Conservation (phyloP, 2,329 filamentous ascomycete genomes). For the Chaetomium globosum region DNA sequence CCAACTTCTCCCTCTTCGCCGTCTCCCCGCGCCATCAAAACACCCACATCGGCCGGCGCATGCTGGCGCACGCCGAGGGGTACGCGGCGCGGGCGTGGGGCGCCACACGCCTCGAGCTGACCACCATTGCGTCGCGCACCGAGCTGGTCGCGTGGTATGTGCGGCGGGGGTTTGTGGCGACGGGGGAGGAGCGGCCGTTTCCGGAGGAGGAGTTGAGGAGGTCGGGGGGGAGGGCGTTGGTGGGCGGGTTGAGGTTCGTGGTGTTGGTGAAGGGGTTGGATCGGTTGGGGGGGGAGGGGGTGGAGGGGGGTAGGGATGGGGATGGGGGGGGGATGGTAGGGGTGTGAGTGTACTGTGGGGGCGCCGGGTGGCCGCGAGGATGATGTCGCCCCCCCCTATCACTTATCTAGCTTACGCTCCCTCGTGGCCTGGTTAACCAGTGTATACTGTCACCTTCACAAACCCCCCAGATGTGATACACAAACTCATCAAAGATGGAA, state of each 20-base stretch:
- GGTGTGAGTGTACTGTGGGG: no score
- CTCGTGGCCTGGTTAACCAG: no score
- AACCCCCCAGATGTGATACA: no score
- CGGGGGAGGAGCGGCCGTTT: constrained; percentile 48
- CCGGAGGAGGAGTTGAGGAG: constrained; percentile 46
- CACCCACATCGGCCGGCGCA: not conserved
- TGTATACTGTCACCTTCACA: no score
- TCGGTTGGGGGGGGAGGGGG: not conserved
- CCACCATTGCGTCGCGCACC: constrained; percentile 47
- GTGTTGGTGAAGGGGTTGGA: constrained; percentile 47
- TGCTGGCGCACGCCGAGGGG: constrained; percentile 43
- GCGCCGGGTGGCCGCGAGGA: no score
- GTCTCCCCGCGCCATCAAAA: constrained; percentile 47
- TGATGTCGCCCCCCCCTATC: no score
- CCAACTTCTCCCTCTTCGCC: constrained; percentile 54
- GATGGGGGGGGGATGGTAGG: no score
- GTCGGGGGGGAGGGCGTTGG: constrained; percentile 46
- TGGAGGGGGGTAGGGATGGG: no score
- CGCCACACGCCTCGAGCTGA: constrained; percentile 47
- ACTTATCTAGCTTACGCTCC: no score
- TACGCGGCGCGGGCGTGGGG: constrained; percentile 43
- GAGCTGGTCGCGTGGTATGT: constrained; percentile 53
- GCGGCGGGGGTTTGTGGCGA: constrained; percentile 47
- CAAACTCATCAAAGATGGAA: no score
- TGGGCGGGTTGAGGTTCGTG: constrained; percentile 41